A percentile compares a stretch with the other conserved stretches of the same genome.
Conservation (phyloP, 2,329 filamentous ascomycete species). For the Penicillium sp. region DNA sequence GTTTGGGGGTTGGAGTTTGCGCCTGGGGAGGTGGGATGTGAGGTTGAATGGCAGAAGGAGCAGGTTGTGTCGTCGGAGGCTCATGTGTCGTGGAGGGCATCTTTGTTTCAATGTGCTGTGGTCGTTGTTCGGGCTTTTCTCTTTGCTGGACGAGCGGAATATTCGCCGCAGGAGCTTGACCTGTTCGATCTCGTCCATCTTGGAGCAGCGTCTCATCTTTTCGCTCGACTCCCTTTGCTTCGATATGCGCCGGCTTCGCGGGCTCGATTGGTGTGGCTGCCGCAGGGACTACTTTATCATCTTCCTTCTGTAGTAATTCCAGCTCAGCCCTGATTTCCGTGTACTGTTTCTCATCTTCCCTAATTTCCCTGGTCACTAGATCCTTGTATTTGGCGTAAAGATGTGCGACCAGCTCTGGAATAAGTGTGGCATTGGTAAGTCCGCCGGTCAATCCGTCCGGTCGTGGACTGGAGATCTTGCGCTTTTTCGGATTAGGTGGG, state of each 20-base stretch:
- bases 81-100: conserved; percentile 4
- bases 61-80: conserved; percentile 7
- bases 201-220: conserved; percentile 22
- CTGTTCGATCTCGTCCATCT: conserved; percentile 6
- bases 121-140: conserved; percentile 9
- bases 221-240: conserved; percentile 32
- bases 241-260: conserved; percentile 18
- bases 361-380: conserved; percentile 66
- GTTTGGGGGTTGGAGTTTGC: conserved; percentile 12
- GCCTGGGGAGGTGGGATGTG: conserved; percentile 6
- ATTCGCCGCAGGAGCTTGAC: not conserved
- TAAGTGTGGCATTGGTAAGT: conserved; percentile 63
- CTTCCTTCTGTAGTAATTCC: conserved; percentile 62
- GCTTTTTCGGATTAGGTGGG: conserved; percentile 63
- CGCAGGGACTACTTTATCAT: conserved; percentile 47
- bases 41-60: conserved; percentile 7
- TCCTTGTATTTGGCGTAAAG: conserved; percentile 75
- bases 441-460: conserved; percentile 66
- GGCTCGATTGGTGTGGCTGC: conserved; percentile 2
- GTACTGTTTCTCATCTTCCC: conserved; percentile 70
- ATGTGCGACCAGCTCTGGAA: conserved; percentile 69
- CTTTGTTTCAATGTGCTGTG: conserved; percentile 1
- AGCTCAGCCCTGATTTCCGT: conserved; percentile 66
- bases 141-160: conserved; percentile 3
- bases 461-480: conserved; percentile 68